A percentile compares a stretch with the other conserved stretches of the same genome.
Evolutionary conservation across 2,329 filamentous ascomycete species (phyloP).

Genomic region (Neofusicoccum kwambonambiense): DNA sequence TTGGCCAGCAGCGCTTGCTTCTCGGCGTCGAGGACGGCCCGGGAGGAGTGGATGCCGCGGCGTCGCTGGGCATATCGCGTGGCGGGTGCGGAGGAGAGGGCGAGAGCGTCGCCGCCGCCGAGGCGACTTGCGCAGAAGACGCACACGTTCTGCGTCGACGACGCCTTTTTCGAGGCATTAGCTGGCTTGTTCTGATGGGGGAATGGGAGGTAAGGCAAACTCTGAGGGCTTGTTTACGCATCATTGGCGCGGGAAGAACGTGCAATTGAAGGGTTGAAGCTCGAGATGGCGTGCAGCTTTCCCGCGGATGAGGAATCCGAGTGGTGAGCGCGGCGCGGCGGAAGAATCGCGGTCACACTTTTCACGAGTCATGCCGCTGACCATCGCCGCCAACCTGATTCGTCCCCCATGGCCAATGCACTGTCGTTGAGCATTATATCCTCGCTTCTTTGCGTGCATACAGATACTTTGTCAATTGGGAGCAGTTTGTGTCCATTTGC

Average conservation of each 20-base stretch:
- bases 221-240: conserved; percentile 8
- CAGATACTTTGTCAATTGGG: too few relatives aligned
- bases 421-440: too few relatives aligned
- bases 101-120: conserved; percentile 23
- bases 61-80: conserved; percentile 26
- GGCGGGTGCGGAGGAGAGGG: conserved; percentile 15
- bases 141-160: conserved; percentile 37
- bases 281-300: neutral
- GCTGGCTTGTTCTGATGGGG: neutral
- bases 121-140: conserved; percentile 39
- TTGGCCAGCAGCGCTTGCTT: too few relatives aligned
- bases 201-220: neutral
- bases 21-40: neutral
- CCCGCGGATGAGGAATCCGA: neutral
- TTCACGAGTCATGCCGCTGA: conserved; percentile 4
- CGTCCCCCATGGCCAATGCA: neutral
- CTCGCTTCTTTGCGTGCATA: too few relatives aligned
- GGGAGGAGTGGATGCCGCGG: conserved; percentile 24
- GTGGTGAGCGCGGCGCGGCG: neutral
- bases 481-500: too few relatives aligned
- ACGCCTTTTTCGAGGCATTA: conserved; percentile 24
- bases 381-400: neutral
- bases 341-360: neutral
- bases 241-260: neutral
- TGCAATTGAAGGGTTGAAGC: neutral